Evolutionary conservation across 1,139 yeast species (phyloP).

Genomic region (Saccharomyces hybrid): DNA sequence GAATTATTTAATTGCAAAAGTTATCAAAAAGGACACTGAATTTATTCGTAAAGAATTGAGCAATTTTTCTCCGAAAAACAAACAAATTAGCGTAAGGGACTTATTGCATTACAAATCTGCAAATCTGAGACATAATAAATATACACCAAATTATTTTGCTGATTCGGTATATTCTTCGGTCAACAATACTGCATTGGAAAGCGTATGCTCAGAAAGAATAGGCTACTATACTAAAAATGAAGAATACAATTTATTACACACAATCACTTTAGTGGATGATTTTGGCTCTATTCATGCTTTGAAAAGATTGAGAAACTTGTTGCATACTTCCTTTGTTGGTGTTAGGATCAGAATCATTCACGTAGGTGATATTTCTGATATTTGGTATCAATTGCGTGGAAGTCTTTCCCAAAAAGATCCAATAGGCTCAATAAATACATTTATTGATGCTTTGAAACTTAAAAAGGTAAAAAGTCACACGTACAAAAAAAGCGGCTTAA

Average conservation of each 20-base stretch:
- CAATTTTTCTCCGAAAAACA: conserved; percentile 5
- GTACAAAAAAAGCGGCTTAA: conserved; percentile 1
- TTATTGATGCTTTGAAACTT: neutral
- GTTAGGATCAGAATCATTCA: conserved; percentile 27
- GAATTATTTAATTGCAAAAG: conserved; percentile 30
- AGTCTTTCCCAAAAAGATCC: conserved; percentile 6
- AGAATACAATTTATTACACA: conserved; percentile 22
- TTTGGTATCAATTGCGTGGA: conserved; percentile 14
- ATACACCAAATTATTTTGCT: conserved; percentile 29
- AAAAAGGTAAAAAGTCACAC: neutral
- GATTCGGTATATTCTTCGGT: conserved; percentile 25
- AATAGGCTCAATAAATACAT: neutral
- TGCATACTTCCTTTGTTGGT: conserved; percentile 21
- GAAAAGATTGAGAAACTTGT: conserved; percentile 15
- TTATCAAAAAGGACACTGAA: conserved; percentile 27
- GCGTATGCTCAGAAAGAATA: conserved; percentile 10
- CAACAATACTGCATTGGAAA: conserved; percentile 13
- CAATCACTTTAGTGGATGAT: conserved; percentile 28
- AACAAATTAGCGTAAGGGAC: conserved; percentile 22
- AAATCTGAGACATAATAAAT: conserved; percentile 21
- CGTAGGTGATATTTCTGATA: conserved; percentile 12
- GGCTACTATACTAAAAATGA: conserved; percentile 11
- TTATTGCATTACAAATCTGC: conserved; percentile 27
- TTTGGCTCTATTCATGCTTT: conserved; percentile 19
- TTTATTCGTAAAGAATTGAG: conserved; percentile 20